Percentiles rank a stretch among this genome's conserved stretches.
phyloP scores from a whole-genome alignment of 2,329 filamentous ascomycete species.

The Penicillium sclerotiorum region DNA sequence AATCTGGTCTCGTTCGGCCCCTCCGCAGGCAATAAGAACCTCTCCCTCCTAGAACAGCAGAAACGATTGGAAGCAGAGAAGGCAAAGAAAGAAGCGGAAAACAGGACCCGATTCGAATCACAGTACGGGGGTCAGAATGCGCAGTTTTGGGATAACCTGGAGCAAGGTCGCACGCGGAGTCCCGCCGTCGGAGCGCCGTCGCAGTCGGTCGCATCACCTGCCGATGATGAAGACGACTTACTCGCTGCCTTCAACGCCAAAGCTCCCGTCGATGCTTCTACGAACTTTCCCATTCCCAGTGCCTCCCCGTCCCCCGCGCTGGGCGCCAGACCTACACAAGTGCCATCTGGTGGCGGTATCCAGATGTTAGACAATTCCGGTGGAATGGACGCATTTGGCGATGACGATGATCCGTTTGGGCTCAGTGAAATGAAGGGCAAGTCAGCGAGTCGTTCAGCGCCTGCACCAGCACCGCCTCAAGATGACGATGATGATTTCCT shows the following conservation, averaged over 20 bases:
- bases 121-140: constrained; percentile 71
- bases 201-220: constrained; percentile 52
- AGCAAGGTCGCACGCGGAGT: constrained; percentile 54
- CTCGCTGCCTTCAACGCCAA: constrained; percentile 63
- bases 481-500: constrained; percentile 65
- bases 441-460: constrained; percentile 49
- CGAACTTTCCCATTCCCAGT: constrained; percentile 57
- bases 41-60: constrained; percentile 68
- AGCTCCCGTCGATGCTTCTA: constrained; percentile 62
- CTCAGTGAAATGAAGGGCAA: constrained; percentile 65
- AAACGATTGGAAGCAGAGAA: constrained; percentile 75
- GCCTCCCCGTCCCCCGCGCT: constrained; percentile 34
- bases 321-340: constrained; percentile 14
- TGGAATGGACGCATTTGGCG: constrained; percentile 54
- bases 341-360: constrained; percentile 16
- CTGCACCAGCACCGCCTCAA: constrained; percentile 52
- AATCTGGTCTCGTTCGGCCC: constrained; percentile 65
- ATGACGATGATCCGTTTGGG: constrained; percentile 86
- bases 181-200: constrained; percentile 50
- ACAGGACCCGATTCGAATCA: constrained; percentile 69
- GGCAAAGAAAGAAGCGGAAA: constrained; percentile 72
- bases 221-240: constrained; percentile 65
- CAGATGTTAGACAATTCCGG: constrained; percentile 22
- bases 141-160: constrained; percentile 76
- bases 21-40: constrained; percentile 60